phyloP scores from a whole-genome alignment of 371 early-diverging fungal species.

The Dipsacomyces acuminosporus region DNA sequence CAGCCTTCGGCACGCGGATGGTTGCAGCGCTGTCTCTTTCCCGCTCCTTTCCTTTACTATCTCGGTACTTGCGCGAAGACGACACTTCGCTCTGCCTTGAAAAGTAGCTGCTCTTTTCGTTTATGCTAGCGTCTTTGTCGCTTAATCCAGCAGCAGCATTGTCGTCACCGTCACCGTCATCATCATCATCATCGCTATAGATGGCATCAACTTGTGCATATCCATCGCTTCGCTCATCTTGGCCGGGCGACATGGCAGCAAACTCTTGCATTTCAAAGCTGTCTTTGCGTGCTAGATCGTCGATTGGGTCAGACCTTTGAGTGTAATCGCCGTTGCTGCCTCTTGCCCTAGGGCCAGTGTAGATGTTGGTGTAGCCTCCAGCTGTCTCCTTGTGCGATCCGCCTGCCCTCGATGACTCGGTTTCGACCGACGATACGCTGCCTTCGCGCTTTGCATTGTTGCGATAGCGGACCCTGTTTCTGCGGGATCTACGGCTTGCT shows the following conservation, averaged over 20 bases:
- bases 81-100: not conserved
- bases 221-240: conserved; percentile 22
- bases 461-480: not conserved
- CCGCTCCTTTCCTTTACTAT: conserved; percentile 6
- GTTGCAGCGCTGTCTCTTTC: not conserved
- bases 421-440: conserved; percentile 38
- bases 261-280: conserved; percentile 44
- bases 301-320: conserved; percentile 19
- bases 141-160: not conserved
- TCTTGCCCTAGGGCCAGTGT: conserved; percentile 11
- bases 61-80: not conserved
- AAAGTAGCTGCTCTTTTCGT: not conserved
- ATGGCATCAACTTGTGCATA: conserved; percentile 20
- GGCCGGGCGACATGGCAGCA: conserved; percentile 8
- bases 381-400: conserved; percentile 7
- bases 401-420: conserved; percentile 1
- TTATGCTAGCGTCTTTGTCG: too few relatives aligned
- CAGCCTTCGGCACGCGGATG: conserved; percentile 15
- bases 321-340: conserved; percentile 2
- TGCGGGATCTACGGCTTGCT: conserved; percentile 11
- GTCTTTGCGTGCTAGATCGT: conserved; percentile 40
- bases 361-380: conserved; percentile 24
- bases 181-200: not conserved
- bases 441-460: conserved; percentile 9
- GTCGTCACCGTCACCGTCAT: not conserved